These are phyloP conservation scores for Pinus albicaulis DNA, from an alignment of 75 land plant species.

Conservation along the genomic window DNA sequence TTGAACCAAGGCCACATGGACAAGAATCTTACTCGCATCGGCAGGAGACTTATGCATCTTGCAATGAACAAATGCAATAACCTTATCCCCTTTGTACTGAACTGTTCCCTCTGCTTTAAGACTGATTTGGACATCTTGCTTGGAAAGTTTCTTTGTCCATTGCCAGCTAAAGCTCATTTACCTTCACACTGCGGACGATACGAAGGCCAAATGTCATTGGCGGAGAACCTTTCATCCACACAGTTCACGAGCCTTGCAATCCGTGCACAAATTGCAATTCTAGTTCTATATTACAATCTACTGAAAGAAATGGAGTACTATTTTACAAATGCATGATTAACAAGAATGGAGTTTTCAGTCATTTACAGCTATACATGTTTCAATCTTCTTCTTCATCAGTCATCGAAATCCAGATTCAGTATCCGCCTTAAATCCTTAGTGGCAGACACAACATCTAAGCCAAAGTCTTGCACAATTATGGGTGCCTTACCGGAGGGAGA, in stretches of 20 bases:
- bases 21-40: neutral
- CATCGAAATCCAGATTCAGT: slow-evolving; percentile 45
- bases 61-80: neutral
- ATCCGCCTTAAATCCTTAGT: slow-evolving; percentile 60
- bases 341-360: neutral
- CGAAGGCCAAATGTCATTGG: neutral
- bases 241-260: neutral
- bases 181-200: neutral
- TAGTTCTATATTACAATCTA: neutral
- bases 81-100: neutral
- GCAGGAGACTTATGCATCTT: neutral
- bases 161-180: neutral
- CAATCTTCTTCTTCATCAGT: neutral
- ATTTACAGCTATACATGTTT: slow-evolving; percentile 6
- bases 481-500: slow-evolving; percentile 39
- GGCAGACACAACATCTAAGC: slow-evolving; percentile 21
- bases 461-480: neutral
- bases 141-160: neutral
- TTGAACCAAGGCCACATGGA: neutral
- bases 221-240: neutral
- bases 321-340: neutral
- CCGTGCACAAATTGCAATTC: neutral
- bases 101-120: neutral
- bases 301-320: neutral
- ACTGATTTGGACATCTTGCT: neutral